These are phyloP conservation scores for Globisporangium orthogonon DNA, from an alignment of 352 stramenopile species.

Conservation along the genomic window DNA sequence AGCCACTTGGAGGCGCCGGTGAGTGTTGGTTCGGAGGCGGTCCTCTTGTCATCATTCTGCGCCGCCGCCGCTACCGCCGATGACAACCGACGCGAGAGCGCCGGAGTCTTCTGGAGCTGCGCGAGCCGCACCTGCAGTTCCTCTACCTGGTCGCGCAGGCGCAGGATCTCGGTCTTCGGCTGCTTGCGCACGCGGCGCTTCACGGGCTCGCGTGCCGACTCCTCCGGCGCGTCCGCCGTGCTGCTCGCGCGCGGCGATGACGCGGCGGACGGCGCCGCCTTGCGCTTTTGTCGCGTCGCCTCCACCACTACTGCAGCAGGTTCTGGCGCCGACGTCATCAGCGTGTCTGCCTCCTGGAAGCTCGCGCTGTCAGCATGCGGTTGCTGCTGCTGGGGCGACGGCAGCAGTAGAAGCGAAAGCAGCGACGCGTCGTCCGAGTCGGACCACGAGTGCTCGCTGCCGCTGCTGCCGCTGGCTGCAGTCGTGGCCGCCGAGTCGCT, in stretches of 20 bases:
- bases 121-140: slow-evolving; percentile 8
- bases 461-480: background rate
- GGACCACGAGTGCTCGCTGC: slow-evolving; percentile 9
- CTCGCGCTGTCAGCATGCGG: no score
- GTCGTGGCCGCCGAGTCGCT: slow-evolving; percentile 2
- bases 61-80: no score
- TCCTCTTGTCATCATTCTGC: background rate
- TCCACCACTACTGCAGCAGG: background rate
- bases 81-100: background rate
- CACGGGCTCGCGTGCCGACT: background rate
- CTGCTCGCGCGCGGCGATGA: background rate
- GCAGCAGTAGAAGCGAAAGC: background rate
- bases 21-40: no score
- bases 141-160: slow-evolving; percentile 9
- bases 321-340: background rate
- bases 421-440: slow-evolving; percentile 4
- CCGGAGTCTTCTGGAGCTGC: slow-evolving; percentile 8
- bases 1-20: slow-evolving; percentile 7
- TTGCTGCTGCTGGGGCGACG: background rate
- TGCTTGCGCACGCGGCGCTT: slow-evolving; percentile 9
- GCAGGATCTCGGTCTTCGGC: slow-evolving; percentile 9
- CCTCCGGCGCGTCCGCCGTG: background rate
- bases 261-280: slow-evolving; percentile 1
- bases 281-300: slow-evolving; percentile 3
- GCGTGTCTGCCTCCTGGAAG: background rate